Conservation (phyloP, 139 green algal species). For the Chlorella sp. region DNA sequence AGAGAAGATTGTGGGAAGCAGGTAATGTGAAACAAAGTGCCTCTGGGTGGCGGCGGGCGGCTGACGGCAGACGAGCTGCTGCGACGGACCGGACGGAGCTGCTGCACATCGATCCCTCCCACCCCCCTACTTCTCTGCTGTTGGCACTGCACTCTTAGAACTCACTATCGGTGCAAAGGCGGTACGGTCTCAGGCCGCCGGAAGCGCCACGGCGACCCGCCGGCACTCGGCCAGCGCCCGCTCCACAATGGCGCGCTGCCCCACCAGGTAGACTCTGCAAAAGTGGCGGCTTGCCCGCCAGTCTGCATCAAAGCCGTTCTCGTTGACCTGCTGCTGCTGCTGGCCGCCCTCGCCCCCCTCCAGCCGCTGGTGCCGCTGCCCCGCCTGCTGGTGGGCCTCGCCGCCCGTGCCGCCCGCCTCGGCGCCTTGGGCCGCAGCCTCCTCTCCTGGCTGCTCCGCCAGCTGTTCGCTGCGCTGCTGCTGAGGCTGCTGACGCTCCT, state of each 20-base stretch:
- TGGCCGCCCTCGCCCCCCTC: neutral
- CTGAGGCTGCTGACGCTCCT: neutral
- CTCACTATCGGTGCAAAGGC: no score
- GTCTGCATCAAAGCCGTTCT: conserved; percentile 39
- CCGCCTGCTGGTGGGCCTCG: neutral
- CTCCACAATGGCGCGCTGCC: conserved; percentile 27
- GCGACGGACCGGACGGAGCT: no score
- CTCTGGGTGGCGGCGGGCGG: no score
- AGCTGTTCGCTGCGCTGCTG: neutral
- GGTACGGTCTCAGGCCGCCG: no score
- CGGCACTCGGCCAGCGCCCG: conserved; percentile 18
- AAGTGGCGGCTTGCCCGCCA: conserved; percentile 19
- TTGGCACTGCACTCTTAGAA: no score
- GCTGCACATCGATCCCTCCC: no score
- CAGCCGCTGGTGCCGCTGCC: neutral
- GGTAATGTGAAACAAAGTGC: no score
- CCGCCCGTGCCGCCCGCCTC: neutral
- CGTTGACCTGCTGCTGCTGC: conserved; percentile 14
- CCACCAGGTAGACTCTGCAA: conserved; percentile 30
- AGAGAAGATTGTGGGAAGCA: no score
- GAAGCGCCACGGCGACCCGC: no score
- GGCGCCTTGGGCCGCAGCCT: neutral
- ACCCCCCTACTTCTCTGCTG: no score
- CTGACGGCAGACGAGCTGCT: no score
- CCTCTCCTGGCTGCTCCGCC: neutral